Evolutionary conservation across 805 yeast genomes (phyloP).

Genomic region (Yarrowia hollandica): DNA sequence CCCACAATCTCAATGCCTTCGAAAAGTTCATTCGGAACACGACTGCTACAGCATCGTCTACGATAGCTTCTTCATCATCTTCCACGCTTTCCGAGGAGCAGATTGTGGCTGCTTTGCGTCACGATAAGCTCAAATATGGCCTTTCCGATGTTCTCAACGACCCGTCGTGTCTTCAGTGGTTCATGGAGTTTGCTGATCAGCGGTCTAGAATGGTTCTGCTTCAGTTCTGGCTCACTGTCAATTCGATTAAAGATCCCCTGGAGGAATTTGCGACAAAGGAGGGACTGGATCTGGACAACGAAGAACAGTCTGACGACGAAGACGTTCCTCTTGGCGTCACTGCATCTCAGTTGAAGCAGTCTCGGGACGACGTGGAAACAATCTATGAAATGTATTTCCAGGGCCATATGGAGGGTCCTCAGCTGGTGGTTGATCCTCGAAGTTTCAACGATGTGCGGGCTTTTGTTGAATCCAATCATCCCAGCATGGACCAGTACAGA

Average conservation of each 20-base stretch:
- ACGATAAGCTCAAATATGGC: constrained; percentile 17
- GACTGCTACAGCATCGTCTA: background rate
- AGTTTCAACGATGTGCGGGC: constrained; percentile 41
- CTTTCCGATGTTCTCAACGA: constrained; percentile 45
- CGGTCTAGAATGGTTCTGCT: constrained; percentile 49
- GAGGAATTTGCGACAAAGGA: constrained; percentile 48
- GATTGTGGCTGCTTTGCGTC: constrained; percentile 4
- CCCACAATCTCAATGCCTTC: constrained; percentile 12
- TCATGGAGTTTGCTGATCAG: constrained; percentile 58
- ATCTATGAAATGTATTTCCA: constrained; percentile 51
- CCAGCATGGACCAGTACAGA: constrained; percentile 43
- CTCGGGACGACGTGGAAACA: constrained; percentile 51
- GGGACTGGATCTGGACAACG: constrained; percentile 38
- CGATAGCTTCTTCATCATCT: constrained; percentile 30
- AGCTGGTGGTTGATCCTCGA: constrained; percentile 28
- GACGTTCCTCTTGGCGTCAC: constrained; percentile 30
- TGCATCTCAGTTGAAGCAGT: constrained; percentile 9
- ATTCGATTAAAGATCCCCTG: constrained; percentile 69
- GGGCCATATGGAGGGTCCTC: constrained; percentile 33
- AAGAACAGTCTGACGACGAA: constrained; percentile 34
- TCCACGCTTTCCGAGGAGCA: constrained; percentile 43
- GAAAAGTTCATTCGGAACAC: constrained; percentile 34
- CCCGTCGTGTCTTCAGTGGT: constrained; percentile 50
- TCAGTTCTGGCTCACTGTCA: constrained; percentile 67
- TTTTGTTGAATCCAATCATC: constrained; percentile 40